Evolutionary conservation across 495 filamentous ascomycete species (phyloP).

Genomic region (Geopyxis carbonaria): DNA sequence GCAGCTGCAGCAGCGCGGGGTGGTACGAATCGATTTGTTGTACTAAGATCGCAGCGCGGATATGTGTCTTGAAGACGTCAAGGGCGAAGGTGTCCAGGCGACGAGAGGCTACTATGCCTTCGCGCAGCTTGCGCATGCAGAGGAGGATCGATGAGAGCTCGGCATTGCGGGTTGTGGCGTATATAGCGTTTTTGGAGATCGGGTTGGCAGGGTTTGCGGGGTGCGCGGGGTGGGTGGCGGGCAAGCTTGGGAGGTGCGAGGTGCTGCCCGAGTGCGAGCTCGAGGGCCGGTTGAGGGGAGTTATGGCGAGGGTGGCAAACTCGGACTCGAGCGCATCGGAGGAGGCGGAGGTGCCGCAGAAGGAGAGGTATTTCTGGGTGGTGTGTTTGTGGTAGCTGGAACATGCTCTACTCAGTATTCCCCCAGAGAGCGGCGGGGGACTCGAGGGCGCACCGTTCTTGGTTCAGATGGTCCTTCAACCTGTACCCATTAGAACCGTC

Average conservation of each 20-base stretch:
- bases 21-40: constrained; percentile 75
- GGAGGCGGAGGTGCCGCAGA: constrained; percentile 53
- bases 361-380: constrained; percentile 67
- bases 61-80: constrained; percentile 61
- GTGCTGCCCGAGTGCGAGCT: too few relatives aligned
- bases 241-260: too few relatives aligned
- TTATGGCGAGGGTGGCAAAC: constrained; percentile 47
- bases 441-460: constrained; percentile 16
- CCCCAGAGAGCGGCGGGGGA: not conserved
- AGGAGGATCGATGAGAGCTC: constrained; percentile 42
- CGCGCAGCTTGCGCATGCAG: constrained; percentile 69
- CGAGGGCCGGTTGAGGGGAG: constrained; percentile 12
- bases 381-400: constrained; percentile 64
- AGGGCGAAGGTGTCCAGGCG: constrained; percentile 52
- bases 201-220: constrained; percentile 8
- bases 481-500: constrained; percentile 10
- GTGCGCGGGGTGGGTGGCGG: constrained; percentile 4
- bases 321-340: constrained; percentile 52
- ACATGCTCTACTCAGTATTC: too few relatives aligned
- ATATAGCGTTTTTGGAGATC: constrained; percentile 16
- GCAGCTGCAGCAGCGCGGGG: constrained; percentile 63
- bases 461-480: constrained; percentile 18
- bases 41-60: constrained; percentile 61
- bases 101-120: constrained; percentile 60
- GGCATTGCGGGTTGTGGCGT: constrained; percentile 28